A percentile compares a stretch with the other conserved stretches of the same genome.
Evolutionary conservation across 129 eudicot species (phyloP).

Genomic region (Ambrosia trifida): DNA sequence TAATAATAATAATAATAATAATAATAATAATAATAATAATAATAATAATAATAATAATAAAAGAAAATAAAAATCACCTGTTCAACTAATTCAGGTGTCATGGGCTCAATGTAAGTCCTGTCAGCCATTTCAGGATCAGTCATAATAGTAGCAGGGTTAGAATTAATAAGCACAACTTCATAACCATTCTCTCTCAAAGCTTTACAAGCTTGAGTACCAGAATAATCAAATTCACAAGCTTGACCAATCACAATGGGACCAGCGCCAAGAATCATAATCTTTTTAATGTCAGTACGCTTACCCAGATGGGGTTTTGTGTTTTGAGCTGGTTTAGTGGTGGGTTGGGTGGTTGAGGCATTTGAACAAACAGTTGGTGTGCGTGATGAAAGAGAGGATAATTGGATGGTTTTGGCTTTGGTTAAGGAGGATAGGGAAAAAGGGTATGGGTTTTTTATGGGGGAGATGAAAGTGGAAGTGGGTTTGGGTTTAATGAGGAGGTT

Average conservation of each 20-base stretch:
- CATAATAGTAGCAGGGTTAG: slow-evolving; percentile 97
- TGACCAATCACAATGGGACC: slow-evolving; percentile 97
- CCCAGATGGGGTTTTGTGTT: slow-evolving; percentile 39
- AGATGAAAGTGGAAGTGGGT: slow-evolving; percentile 10
- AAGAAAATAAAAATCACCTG: slow-evolving; percentile 35
- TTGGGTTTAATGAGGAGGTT: slow-evolving; percentile 10
- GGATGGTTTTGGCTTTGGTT: slow-evolving; percentile 12
- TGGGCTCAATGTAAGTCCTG: slow-evolving; percentile 92
- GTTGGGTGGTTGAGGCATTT: slow-evolving; percentile 6
- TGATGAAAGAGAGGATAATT: background rate
- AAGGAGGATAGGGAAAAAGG: slow-evolving; percentile 6
- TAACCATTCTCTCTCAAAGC: slow-evolving; percentile 92
- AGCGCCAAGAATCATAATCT: slow-evolving; percentile 90
- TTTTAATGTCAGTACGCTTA: slow-evolving; percentile 86
- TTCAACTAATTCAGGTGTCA: slow-evolving; percentile 90
- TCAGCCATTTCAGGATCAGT: slow-evolving; percentile 96
- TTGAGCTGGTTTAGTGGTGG: background rate
- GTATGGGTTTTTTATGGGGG: slow-evolving; percentile 17
- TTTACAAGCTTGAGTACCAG: slow-evolving; percentile 95
- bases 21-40: no score
- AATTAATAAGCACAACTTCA: slow-evolving; percentile 77
- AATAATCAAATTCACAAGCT: slow-evolving; percentile 95
- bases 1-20: no score
- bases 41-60: no score
- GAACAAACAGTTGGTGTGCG: slow-evolving; percentile 7